These are phyloP conservation scores for Hamamelis virginiana DNA, from an alignment of 164 flowering plant genomes.

Conservation along the genomic window DNA sequence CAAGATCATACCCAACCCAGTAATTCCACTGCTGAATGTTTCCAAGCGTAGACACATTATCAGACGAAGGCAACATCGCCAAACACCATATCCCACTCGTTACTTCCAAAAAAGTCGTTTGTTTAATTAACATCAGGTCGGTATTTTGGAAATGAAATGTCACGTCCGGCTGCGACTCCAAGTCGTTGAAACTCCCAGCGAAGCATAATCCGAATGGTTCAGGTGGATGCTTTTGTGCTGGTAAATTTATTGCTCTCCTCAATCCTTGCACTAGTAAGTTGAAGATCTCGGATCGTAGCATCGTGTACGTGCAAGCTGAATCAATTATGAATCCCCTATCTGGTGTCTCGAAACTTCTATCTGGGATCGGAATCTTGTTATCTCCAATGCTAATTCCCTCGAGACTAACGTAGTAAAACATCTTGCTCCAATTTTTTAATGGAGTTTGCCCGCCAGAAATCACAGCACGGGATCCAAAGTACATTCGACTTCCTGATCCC, in stretches of 20 bases:
- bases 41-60: background rate
- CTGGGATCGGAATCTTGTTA: no score
- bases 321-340: background rate
- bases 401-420: no score
- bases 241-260: no score
- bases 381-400: no score
- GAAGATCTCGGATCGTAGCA: background rate
- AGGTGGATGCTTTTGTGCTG: no score
- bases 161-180: background rate
- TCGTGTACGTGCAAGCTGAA: background rate
- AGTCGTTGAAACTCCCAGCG: background rate
- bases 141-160: background rate
- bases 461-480: background rate
- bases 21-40: conserved; percentile 3
- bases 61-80: background rate
- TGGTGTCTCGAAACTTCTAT: no score
- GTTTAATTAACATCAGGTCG: background rate
- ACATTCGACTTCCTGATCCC: background rate
- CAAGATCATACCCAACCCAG: conserved; percentile 3
- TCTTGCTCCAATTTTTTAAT: no score
- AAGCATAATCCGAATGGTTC: background rate
- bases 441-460: background rate
- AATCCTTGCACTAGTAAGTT: background rate
- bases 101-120: background rate
- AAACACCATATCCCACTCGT: background rate